Evolutionary conservation across 257 asterid species (phyloP), one percentile per base, ranked within the genome.

Genomic region (Linaria vulgaris): DNA sequence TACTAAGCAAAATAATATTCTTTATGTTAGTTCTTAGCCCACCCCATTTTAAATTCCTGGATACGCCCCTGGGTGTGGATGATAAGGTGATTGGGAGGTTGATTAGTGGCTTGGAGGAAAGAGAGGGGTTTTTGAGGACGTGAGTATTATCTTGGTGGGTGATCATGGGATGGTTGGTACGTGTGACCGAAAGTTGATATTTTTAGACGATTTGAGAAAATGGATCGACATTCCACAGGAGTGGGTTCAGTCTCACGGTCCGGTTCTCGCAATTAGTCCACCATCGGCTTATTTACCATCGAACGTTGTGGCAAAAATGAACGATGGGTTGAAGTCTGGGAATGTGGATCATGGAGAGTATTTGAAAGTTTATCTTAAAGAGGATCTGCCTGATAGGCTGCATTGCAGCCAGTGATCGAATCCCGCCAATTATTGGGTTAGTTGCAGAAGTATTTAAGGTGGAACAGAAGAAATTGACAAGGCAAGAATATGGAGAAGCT

Each of bases 121-220:
- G 63, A 72, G 87, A 25, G 89, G 91, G 54, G 12, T 84, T 48
- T 86, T 84, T 62, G 85, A 86, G 75, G 91, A 84, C 76, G 87
- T 79, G 16, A 79, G 24, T 49, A 55, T 84, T 2, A 82, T 86
- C 6, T 24, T 84, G 89, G 31, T 86, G 37, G 95, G 95, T 14
- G 95, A 86, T 83, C 95, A 83, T 68, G 95, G 91, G 2, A 86
- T 86, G 95, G 91, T 79, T 12, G 95, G 91, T 34, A 86, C 89
- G 1, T 86, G 95, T 52, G 95, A 86, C 56, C 78, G 76, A 59
- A 86, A 82, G 72, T 52, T 86, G 60, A 84, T 84, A 19, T 76
- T 76, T 71, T 73, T 86, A 19, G 84, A 86, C 54, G 95, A 83
- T 76, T 64, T 86, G 22, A 71, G 79, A 19, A 63, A 71, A 0